These are phyloP conservation scores for Corrigiola litoralis DNA, from an alignment of 179 eudicot species.

Conservation along the genomic window DNA sequence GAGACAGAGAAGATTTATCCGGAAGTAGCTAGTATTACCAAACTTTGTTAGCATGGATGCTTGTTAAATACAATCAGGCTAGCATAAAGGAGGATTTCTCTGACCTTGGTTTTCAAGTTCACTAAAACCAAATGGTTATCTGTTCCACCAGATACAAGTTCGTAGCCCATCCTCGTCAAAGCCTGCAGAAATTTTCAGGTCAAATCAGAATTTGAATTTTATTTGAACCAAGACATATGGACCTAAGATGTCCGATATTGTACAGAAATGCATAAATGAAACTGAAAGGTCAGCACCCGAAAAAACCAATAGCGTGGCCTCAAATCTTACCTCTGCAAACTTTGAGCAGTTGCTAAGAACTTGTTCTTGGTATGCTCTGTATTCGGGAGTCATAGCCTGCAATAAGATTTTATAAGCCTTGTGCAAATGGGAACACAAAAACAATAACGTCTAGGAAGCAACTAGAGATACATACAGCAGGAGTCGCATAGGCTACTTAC, in stretches of 20 bases:
- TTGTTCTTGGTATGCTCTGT: constrained; percentile 97
- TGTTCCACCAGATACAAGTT: constrained; percentile 97
- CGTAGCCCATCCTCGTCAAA: constrained; percentile 59
- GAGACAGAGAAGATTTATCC: background rate
- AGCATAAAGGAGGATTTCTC: background rate
- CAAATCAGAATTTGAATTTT: background rate
- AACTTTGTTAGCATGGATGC: background rate
- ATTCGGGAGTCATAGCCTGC: constrained; percentile 93
- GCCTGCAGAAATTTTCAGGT: constrained; percentile 49
- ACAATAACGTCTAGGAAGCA: background rate
- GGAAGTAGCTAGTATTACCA: background rate
- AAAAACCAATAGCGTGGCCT: background rate
- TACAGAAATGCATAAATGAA: background rate
- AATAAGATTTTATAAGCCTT: constrained; percentile 1
- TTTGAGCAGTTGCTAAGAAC: constrained; percentile 79
- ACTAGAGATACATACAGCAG: background rate
- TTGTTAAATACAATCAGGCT: background rate
- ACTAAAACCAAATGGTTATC: constrained; percentile 93
- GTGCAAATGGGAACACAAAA: background rate
- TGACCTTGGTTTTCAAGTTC: constrained; percentile 87
- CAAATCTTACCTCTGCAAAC: constrained; percentile 68
- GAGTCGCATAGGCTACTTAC: background rate
- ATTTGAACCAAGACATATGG: background rate
- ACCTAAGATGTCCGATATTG: background rate
- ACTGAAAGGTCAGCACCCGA: background rate